Percentiles rank a stretch among this genome's conserved stretches.
phyloP scores from a whole-genome alignment of 441 rosid genomes.

The Bocquillonia castaneifolia region DNA sequence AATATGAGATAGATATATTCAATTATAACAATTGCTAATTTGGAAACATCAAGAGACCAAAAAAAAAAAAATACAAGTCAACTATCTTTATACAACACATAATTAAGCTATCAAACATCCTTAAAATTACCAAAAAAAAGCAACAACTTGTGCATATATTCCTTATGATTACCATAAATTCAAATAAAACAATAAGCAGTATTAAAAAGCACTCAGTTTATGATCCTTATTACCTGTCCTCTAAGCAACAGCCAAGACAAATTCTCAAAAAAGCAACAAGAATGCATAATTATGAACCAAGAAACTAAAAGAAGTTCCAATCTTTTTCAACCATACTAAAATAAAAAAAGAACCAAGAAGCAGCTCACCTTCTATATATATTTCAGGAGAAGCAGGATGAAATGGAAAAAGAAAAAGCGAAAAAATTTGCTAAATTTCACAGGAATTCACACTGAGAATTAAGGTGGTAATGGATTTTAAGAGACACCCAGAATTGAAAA shows the following conservation, averaged over 20 bases:
- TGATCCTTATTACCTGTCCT: neutral
- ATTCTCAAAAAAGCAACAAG: neutral
- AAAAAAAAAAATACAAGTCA: neutral
- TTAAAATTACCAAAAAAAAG: neutral
- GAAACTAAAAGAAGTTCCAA: neutral
- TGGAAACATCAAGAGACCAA: neutral
- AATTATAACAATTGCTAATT: neutral
- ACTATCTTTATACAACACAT: neutral
- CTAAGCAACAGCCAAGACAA: neutral
- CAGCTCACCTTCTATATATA: constrained; percentile 3
- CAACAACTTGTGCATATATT: neutral
- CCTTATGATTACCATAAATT: neutral
- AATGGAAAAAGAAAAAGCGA: too few relatives aligned
- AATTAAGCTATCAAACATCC: neutral
- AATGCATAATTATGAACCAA: neutral
- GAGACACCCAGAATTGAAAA: constrained; percentile 21
- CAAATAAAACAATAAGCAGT: neutral
- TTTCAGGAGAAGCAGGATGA: neutral
- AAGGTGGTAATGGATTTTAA: constrained; percentile 9
- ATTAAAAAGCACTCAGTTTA: neutral
- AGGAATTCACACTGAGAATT: constrained; percentile 21
- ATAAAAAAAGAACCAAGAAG: neutral
- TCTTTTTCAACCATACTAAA: neutral
- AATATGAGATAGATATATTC: too few relatives aligned
- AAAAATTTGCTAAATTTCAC: too few relatives aligned